A percentile compares a stretch with the other conserved stretches of the same genome.
Conservation (phyloP, 2,329 filamentous ascomycete genomes). For the Fusarium subtropicale region DNA sequence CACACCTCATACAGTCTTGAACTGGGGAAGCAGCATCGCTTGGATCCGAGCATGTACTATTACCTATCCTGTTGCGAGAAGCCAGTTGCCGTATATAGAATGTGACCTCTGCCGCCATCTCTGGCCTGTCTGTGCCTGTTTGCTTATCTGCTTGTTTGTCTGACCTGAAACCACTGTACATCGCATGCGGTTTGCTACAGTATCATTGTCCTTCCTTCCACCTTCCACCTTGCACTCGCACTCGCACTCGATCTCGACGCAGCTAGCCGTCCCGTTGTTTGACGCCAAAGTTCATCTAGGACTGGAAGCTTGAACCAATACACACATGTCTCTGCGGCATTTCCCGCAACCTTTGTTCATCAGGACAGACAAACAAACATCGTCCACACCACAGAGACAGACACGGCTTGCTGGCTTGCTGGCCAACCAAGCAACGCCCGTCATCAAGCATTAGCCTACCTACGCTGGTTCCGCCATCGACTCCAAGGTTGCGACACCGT, state of each 20-base stretch:
- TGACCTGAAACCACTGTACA: conserved; percentile 38
- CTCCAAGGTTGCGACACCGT: conserved; percentile 10
- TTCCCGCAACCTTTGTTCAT: conserved; percentile 19
- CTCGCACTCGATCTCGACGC: conserved; percentile 29
- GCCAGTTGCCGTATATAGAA: conserved; percentile 45
- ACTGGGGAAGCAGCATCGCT: conserved; percentile 25
- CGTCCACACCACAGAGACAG: not conserved
- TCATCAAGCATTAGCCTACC: conserved; percentile 1
- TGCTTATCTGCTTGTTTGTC: conserved; percentile 14
- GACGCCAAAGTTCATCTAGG: conserved; percentile 14
- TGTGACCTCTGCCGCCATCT: conserved; percentile 40
- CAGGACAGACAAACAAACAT: conserved; percentile 7
- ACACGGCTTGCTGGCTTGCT: not conserved
- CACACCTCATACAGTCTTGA: conserved; percentile 40
- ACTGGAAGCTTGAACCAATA: not conserved
- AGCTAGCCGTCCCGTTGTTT: conserved; percentile 21
- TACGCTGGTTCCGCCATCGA: conserved; percentile 9
- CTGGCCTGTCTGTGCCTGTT: not conserved
- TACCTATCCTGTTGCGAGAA: conserved; percentile 2
- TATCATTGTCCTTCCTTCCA: conserved; percentile 21
- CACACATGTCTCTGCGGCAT: conserved; percentile 11
- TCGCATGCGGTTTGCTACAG: conserved; percentile 22
- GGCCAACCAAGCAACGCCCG: conserved; percentile 8
- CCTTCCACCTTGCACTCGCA: conserved; percentile 16
- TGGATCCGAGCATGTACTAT: conserved; percentile 18